Percentiles rank a stretch among this genome's conserved stretches.
Evolutionary conservation across 1,139 yeast genomes (phyloP).

Genomic region (Starmera stellimalicola): DNA sequence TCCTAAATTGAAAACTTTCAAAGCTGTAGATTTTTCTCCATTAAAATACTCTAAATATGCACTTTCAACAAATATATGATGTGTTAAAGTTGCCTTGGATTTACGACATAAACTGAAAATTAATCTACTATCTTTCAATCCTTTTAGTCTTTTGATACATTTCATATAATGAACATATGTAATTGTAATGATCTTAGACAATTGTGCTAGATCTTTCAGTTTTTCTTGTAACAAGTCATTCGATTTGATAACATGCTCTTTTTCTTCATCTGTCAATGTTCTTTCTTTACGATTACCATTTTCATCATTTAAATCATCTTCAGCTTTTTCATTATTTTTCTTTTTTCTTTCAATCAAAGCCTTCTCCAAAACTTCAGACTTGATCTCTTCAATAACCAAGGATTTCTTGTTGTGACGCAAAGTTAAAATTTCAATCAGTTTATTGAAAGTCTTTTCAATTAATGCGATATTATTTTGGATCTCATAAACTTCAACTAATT

Average conservation of each 20-base stretch:
- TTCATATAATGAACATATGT: slow-evolving; percentile 51
- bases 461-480: slow-evolving; percentile 40
- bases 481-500: slow-evolving; percentile 65
- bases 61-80: slow-evolving; percentile 72
- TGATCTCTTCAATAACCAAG: slow-evolving; percentile 19
- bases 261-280: slow-evolving; percentile 12
- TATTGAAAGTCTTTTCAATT: slow-evolving; percentile 43
- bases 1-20: slow-evolving; percentile 74
- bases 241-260: slow-evolving; percentile 17
- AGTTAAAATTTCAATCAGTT: slow-evolving; percentile 35
- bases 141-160: slow-evolving; percentile 49
- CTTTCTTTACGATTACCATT: slow-evolving; percentile 6
- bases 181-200: slow-evolving; percentile 33
- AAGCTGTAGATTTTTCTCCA: slow-evolving; percentile 55
- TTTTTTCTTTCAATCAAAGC: slow-evolving; percentile 5
- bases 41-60: slow-evolving; percentile 76
- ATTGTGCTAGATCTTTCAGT: slow-evolving; percentile 13
- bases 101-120: slow-evolving; percentile 52
- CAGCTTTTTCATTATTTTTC: slow-evolving; percentile 16
- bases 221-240: slow-evolving; percentile 20
- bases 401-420: slow-evolving; percentile 24
- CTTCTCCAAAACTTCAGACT: slow-evolving; percentile 9
- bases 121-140: slow-evolving; percentile 64
- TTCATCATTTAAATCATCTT: slow-evolving; percentile 12
- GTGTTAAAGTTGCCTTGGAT: slow-evolving; percentile 42